Conservation (phyloP, 139 green algal genomes). For the Tetraselmis chui region DNA sequence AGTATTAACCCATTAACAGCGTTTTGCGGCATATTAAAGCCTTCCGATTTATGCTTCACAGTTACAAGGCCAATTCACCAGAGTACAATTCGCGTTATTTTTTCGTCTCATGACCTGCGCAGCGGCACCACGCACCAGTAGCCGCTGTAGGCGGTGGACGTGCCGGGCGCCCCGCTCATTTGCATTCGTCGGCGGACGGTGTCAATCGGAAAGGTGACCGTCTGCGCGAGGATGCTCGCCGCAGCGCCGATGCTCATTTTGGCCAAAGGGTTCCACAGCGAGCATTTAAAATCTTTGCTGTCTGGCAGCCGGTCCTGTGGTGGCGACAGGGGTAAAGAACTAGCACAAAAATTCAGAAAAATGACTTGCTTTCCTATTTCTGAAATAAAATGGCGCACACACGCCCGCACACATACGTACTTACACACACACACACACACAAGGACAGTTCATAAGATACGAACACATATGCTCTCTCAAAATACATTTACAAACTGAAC, state of each 20-base stretch:
- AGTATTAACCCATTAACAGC: background rate
- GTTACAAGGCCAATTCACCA: background rate
- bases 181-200: conserved; percentile 56
- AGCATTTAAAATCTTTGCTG: conserved; percentile 24
- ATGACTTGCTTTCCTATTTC: too few species aligned
- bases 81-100: too few species aligned
- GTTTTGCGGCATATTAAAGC: background rate
- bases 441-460: too few species aligned
- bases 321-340: background rate
- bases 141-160: background rate
- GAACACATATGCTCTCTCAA: too few species aligned
- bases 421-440: too few species aligned
- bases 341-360: too few species aligned
- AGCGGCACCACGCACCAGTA: background rate
- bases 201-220: conserved; percentile 51
- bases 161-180: conserved; percentile 27
- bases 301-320: conserved; percentile 30
- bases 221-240: conserved; percentile 44
- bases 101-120: too few species aligned
- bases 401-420: too few species aligned
- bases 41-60: background rate
- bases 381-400: too few species aligned
- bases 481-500: too few species aligned
- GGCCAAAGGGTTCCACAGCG: conserved; percentile 42
- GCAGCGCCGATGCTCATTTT: conserved; percentile 52